Evolutionary conservation across 2,329 filamentous ascomycete genomes (phyloP).

Genomic region (Aspergillus flavus): DNA sequence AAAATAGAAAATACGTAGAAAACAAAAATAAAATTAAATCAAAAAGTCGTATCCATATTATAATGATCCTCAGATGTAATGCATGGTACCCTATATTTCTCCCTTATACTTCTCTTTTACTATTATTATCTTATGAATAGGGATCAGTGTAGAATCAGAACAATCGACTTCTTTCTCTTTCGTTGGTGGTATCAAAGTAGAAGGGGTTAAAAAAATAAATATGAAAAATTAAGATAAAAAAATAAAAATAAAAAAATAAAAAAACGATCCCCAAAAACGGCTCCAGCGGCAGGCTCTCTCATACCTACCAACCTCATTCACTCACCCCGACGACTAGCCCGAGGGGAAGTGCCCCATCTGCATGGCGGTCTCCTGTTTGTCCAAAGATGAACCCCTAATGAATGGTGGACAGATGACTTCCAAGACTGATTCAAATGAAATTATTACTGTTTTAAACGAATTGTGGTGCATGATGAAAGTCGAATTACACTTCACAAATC

Average conservation of each 20-base stretch:
- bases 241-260: neutral
- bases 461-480: neutral
- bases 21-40: neutral
- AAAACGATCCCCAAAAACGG: neutral
- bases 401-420: neutral
- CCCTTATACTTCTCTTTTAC: neutral
- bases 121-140: neutral
- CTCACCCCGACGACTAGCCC: neutral
- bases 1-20: neutral
- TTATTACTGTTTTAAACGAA: neutral
- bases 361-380: constrained; percentile 3
- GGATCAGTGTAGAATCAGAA: neutral
- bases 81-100: neutral
- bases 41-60: neutral
- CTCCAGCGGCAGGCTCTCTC: constrained; percentile 1
- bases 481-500: neutral
- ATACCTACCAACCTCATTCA: constrained; percentile 5
- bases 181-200: neutral
- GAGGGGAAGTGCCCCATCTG: neutral
- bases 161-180: neutral
- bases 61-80: neutral
- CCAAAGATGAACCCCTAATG: neutral
- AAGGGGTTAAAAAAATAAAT: constrained; percentile 6
- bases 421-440: neutral
- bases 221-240: neutral